Evolutionary conservation across 2,329 filamentous ascomycete species (phyloP), one percentile per base, ranked within the genome.

Genomic region (Geosmithia flava): DNA sequence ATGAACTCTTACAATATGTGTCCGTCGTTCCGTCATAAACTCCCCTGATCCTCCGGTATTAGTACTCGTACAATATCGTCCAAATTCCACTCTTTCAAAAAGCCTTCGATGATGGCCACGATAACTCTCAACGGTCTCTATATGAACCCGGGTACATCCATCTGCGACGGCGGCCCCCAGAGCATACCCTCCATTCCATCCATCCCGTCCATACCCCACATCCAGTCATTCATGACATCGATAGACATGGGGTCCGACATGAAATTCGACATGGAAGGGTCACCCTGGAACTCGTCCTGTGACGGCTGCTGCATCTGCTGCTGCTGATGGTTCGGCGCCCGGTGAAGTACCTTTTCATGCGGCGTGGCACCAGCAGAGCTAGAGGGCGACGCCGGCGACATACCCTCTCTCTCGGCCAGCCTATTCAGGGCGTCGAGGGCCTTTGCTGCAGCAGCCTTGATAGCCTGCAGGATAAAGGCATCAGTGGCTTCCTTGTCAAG

Each of bases 351-450:
- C 23, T 27, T 27, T 4, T 8, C 23, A 8, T 5, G 23, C 23
- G 23, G 23, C 23, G 23, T 27, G 23, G 23, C 23, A 27, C 4
- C 23, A 27, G 23, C 23, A 27, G 23, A 27, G 23, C 8, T 27
- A 27, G 23, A 8, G 4, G 23, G 8, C 8, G 23, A 27, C 23
- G 23, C 23, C 4, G 23, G 23, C 8, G 23, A 27, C 23, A 58
- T 41, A 3, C 56, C 58, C 23, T 57, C 54, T n/a, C 54, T 47
- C 41, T 58, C 56, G 1, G 66, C 65, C 39, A 63, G 52, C 40
- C 63, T 60, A 45, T 57, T 58, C 20, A 71, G 51, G 3, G 68
- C 44, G 6, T 58, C 55, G 23, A 62, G 59, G 42, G 61, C 60
- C n/a, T 53, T 50, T 45, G 52, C 50, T 27, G 59, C 53, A 4